Conservation (phyloP, 306 rosid genomes). For the Oemleria cerasiformis region DNA sequence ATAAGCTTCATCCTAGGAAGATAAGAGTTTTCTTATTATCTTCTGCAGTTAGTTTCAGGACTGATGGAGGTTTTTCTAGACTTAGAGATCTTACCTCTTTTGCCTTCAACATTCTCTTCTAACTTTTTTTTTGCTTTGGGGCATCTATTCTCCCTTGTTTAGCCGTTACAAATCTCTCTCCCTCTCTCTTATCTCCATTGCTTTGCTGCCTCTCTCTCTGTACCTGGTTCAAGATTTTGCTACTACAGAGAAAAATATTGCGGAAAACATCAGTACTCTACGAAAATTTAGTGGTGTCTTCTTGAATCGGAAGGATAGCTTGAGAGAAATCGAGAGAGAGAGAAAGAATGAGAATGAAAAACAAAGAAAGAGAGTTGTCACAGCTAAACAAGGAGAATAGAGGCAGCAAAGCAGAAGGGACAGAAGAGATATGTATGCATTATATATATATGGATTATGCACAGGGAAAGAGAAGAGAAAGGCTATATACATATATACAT, state of each 20-base stretch:
- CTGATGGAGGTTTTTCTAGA: too few relatives aligned
- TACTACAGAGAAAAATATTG: too few relatives aligned
- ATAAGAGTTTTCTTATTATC: too few relatives aligned
- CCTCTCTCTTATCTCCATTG: not conserved
- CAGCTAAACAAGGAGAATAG: not conserved
- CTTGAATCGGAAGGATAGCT: too few relatives aligned
- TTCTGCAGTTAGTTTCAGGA: too few relatives aligned
- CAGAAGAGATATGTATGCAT: not conserved
- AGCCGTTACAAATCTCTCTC: not conserved
- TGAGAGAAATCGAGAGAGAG: too few relatives aligned
- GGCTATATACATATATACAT: too few relatives aligned
- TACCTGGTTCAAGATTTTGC: not conserved
- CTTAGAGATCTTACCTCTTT: too few relatives aligned
- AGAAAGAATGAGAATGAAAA: too few relatives aligned
- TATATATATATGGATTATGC: not conserved
- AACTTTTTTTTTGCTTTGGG: not conserved
- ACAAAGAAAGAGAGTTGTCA: not conserved
- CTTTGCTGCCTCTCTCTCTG: not conserved
- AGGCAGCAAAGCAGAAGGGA: not conserved
- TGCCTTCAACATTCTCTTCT: not conserved
- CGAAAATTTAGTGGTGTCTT: too few relatives aligned
- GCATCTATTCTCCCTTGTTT: not conserved
- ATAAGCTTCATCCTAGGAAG: too few relatives aligned
- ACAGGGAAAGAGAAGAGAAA: not conserved
- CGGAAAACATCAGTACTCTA: too few relatives aligned